Evolutionary conservation across 164 flowering plant species (phyloP), one percentile per base, ranked within the genome.

Genomic region (Saururus chinensis): DNA sequence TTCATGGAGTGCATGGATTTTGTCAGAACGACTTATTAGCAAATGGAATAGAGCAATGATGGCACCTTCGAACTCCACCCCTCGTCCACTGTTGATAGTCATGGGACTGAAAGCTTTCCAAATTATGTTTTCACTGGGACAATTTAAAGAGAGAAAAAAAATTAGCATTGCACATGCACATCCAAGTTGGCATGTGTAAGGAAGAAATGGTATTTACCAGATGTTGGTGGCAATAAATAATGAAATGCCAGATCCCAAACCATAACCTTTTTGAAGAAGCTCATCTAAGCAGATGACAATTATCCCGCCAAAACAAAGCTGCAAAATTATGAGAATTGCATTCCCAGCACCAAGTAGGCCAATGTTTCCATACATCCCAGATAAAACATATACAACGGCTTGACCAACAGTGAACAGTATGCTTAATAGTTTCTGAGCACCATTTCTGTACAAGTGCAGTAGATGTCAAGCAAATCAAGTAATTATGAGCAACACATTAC

Each of bases 391-490:
- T 14, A 81, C 84, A 57, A 78, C 80, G 0, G 84, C 85, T 60
- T 79, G 75, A 58, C 85, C 82, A 57, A 81, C 71, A 66, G 80
- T 82, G 62, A 81, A 79, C 61, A 81, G 61, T 52, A 81, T 79
- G 19, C 82, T 82, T 60, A 79, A 66, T 62, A 81, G 57, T 73
- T 81, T 81, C n/a, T n/a, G n/a, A n/a, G n/a, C n/a, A n/a, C n/a
- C n/a, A n/a, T n/a, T n/a, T n/a, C n/a, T n/a, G n/a, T 72, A 79
- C 81, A n/a, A 26, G 82, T 81, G 60, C 85, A 81, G 74, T 81
- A 79, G 55, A 82, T 79, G 64, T 2, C n/a, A 41, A 41, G 12
- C 45, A 41, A 41, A 41, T 41, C 8, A 41, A 41, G 12, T 9
- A 41, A 8, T 41, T 8, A n/a, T n/a, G n/a, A n/a, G n/a, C n/a